Evolutionary conservation across 1,139 yeast species (phyloP).

Genomic region (Diutina catenulata): DNA sequence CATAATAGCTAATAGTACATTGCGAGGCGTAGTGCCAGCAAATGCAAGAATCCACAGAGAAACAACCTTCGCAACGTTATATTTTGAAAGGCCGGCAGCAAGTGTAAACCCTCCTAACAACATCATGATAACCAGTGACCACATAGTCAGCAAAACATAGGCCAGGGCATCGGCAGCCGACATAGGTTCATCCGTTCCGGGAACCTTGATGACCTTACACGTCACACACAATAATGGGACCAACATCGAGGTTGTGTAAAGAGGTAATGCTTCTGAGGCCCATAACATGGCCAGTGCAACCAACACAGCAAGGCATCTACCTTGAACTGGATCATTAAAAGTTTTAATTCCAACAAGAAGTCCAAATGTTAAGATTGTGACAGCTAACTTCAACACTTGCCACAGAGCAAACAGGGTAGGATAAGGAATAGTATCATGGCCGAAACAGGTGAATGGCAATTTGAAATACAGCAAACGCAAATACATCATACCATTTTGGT

Average conservation of each 20-base stretch:
- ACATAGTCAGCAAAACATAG: conserved; percentile 75
- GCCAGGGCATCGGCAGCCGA: conserved; percentile 59
- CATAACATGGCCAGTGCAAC: conserved; percentile 72
- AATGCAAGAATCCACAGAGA: conserved; percentile 70
- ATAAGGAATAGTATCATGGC: conserved; percentile 11
- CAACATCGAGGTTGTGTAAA: conserved; percentile 72
- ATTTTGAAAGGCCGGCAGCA: conserved; percentile 88
- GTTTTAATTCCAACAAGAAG: conserved; percentile 45
- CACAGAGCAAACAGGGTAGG: conserved; percentile 21
- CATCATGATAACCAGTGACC: conserved; percentile 88
- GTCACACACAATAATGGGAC: conserved; percentile 73
- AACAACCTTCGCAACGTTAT: conserved; percentile 73
- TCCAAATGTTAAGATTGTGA: conserved; percentile 34
- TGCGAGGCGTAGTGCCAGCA: conserved; percentile 80
- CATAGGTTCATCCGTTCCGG: conserved; percentile 36
- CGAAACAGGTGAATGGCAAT: conserved; percentile 13
- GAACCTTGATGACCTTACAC: conserved; percentile 54
- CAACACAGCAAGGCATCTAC: conserved; percentile 71
- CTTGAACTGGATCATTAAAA: conserved; percentile 54
- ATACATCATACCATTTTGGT: conserved; percentile 15
- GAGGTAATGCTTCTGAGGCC: conserved; percentile 91
- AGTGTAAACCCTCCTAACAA: conserved; percentile 86
- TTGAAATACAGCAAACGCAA: conserved; percentile 14
- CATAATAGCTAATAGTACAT: conserved; percentile 71
- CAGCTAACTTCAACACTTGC: conserved; percentile 31